phyloP scores from a whole-genome alignment of 2,329 filamentous ascomycete species.

The Dactylellina cionopaga region DNA sequence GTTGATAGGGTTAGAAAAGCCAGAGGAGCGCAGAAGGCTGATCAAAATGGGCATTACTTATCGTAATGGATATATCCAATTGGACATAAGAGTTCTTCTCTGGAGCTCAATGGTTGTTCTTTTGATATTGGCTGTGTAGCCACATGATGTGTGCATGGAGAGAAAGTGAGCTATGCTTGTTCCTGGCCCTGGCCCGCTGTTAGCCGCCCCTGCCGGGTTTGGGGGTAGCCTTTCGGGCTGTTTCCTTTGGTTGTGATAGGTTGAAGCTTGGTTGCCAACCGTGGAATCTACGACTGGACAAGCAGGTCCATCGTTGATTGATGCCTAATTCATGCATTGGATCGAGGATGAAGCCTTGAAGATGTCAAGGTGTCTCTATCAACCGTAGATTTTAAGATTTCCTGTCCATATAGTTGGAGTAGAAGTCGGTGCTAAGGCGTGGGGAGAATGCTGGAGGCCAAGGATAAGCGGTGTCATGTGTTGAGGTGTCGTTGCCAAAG shows the following conservation, averaged over 20 bases:
- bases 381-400: no score
- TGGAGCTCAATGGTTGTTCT: slow-evolving; percentile 7
- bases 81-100: slow-evolving; percentile 22
- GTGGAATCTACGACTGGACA: slow-evolving; percentile 11
- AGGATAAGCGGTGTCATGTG: slow-evolving; percentile 36
- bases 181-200: slow-evolving; percentile 42
- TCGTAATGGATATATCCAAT: slow-evolving; percentile 44
- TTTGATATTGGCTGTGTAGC: neutral
- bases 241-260: slow-evolving; percentile 11
- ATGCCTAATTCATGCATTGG: slow-evolving; percentile 34
- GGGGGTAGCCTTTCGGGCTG: slow-evolving; percentile 22
- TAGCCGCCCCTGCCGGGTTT: slow-evolving; percentile 39
- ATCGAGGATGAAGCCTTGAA: slow-evolving; percentile 4
- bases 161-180: no score
- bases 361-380: no score
- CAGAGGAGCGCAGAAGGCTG: slow-evolving; percentile 35
- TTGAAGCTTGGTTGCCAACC: neutral
- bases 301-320: slow-evolving; percentile 19
- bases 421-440: neutral
- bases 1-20: slow-evolving; percentile 21
- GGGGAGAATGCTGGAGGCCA: neutral
- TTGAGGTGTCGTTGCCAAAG: slow-evolving; percentile 51
- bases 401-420: neutral
- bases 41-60: slow-evolving; percentile 5
- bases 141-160: slow-evolving; percentile 26